Base-by-base conservation (phyloP, 768 basidiomycete species). In the Candolleomyces aberdarensis region DNA sequence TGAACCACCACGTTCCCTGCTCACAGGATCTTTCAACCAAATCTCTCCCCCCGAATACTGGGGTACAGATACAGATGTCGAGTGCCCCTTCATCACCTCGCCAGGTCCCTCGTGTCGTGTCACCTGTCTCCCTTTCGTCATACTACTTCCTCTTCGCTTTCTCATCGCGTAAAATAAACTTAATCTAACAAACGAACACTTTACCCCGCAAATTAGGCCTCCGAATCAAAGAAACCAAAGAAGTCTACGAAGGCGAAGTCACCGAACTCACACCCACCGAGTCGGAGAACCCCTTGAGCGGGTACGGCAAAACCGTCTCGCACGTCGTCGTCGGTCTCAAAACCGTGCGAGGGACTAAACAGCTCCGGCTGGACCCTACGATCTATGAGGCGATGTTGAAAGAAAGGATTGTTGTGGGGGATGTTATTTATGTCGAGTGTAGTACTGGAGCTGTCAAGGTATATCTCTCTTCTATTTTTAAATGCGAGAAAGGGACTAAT, bases 301-400 rank as follows among this genome's bases (percentile, higher is more conserved):
- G 96, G 46, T 98, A 98, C 72, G 97, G 97, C 63, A 99, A 98
- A 78, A 98, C 96, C 2, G 92, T 98, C 56, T 94, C 94, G n/a
- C 96, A 98, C 74, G 96, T 98, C 69, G 80, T 98, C 59, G 89
- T 98, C 51, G 94, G 94, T 13, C 85, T 99, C 63, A 98, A 98
- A 76, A 97, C 96, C 0, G 91, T 86, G 63, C 92, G 82, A 60
- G 93, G 93, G 10, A 97, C 95, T 14, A 98, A 98, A 72, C 95
- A 97, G 68, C 83, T 98, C 10, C 84, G 96, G 36, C 76, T 98
- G 20, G 96, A 98, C 72, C 96, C 96, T 10, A 90, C 85, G 44
- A 96, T 98, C 66, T 98, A 99, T 72, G 96, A 99, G 73, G 90
- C 94, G 8, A 97, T 99, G 56, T 83, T 97, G 63, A 98, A 98